A percentile compares a stretch with the other conserved stretches of the same genome.
These are phyloP conservation scores for Saturnispora mendoncae DNA, from an alignment of 805 yeast species.

Conservation along the genomic window DNA sequence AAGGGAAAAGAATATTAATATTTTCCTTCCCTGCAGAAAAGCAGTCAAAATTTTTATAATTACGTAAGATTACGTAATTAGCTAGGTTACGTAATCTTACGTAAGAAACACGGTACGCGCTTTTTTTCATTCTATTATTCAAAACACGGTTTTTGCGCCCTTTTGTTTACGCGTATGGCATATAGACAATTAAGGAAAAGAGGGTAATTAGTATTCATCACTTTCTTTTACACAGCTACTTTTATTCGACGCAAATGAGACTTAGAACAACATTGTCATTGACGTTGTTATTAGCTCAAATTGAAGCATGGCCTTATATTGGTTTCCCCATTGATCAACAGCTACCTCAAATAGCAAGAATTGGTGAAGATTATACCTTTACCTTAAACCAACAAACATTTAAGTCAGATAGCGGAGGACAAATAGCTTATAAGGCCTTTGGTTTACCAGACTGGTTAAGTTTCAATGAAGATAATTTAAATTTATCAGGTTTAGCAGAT, in stretches of 20 bases:
- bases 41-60: too few relatives aligned
- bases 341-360: slow-evolving; percentile 80
- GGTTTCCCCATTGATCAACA: slow-evolving; percentile 80
- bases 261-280: not conserved
- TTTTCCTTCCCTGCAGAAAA: not conserved
- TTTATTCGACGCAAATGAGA: not conserved
- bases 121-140: not conserved
- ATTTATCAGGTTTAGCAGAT: slow-evolving; percentile 61
- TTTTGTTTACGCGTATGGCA: not conserved
- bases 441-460: slow-evolving; percentile 70
- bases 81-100: not conserved
- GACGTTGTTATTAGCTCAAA: slow-evolving; percentile 1
- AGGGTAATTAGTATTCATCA: not conserved
- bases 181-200: not conserved
- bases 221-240: not conserved
- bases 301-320: slow-evolving; percentile 39
- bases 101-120: not conserved
- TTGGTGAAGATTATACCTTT: slow-evolving; percentile 51
- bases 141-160: not conserved
- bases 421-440: slow-evolving; percentile 46
- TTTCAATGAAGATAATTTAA: slow-evolving; percentile 54
- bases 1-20: too few relatives aligned
- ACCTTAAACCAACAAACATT: slow-evolving; percentile 66
- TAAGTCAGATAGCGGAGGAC: slow-evolving; percentile 33
- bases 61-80: too few relatives aligned